These are phyloP conservation scores for Chlamydomonas sp. DNA, from an alignment of 139 green algal genomes.

Conservation along the genomic window DNA sequence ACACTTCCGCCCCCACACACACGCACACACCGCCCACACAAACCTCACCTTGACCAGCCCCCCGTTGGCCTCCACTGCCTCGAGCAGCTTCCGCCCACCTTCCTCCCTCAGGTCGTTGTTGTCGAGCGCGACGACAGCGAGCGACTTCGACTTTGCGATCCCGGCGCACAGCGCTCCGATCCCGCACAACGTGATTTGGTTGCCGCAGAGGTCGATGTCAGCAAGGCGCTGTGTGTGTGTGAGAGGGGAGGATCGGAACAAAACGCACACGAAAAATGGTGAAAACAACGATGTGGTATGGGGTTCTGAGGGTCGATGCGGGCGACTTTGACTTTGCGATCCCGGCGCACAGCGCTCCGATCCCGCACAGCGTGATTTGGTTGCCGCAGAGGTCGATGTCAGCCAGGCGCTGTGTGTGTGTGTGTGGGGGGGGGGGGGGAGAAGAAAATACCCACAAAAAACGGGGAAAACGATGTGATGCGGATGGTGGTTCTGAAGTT, in stretches of 20 bases:
- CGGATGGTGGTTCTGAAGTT: too few species aligned
- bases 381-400: conserved; percentile 45
- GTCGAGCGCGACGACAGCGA: conserved; percentile 38
- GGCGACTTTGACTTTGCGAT: conserved; percentile 19
- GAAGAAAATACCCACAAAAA: conserved; percentile 6
- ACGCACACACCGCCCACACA: neutral
- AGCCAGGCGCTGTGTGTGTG: conserved; percentile 35
- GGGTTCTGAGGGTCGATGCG: too few species aligned
- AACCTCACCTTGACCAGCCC: conserved; percentile 10
- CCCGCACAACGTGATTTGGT: conserved; percentile 35
- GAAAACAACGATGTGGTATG: too few species aligned
- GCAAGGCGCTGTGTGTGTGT: conserved; percentile 36
- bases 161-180: conserved; percentile 23
- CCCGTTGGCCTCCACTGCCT: conserved; percentile 5
- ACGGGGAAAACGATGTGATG: too few species aligned
- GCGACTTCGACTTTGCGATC: conserved; percentile 15
- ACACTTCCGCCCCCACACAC: neutral
- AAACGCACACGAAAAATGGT: conserved; percentile 5
- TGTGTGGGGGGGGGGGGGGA: too few species aligned
- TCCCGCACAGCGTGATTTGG: conserved; percentile 29
- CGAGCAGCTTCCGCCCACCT: conserved; percentile 23
- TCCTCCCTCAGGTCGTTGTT: conserved; percentile 41
- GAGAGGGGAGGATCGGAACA: neutral
- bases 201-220: conserved; percentile 41
- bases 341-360: conserved; percentile 23